phyloP scores from a whole-genome alignment of 2,329 filamentous ascomycete species.

The Cryoendolithus antarcticus region DNA sequence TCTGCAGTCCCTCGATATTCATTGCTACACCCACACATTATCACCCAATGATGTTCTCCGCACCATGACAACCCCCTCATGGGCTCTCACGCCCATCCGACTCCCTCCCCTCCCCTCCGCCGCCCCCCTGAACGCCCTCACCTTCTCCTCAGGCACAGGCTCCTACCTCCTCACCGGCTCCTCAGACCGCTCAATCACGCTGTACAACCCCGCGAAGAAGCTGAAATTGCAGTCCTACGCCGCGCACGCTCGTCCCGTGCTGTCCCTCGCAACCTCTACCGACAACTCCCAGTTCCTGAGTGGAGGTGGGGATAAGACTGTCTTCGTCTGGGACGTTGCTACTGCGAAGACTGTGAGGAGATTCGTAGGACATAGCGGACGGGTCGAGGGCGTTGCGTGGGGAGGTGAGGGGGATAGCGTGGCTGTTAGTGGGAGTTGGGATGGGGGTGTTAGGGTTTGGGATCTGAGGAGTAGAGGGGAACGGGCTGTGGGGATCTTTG shows the following conservation, averaged over 20 bases:
- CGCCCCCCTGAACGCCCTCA: slow-evolving; percentile 34
- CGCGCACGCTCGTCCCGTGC: slow-evolving; percentile 83
- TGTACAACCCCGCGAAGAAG: slow-evolving; percentile 58
- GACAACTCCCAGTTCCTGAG: slow-evolving; percentile 80
- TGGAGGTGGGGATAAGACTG: slow-evolving; percentile 77
- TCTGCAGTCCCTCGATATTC: no score
- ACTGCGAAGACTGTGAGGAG: slow-evolving; percentile 65
- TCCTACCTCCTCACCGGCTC: slow-evolving; percentile 66
- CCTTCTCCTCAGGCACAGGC: slow-evolving; percentile 36
- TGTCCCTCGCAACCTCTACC: slow-evolving; percentile 60
- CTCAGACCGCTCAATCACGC: slow-evolving; percentile 69
- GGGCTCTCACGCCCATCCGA: slow-evolving; percentile 12
- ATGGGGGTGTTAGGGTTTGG: slow-evolving; percentile 67
- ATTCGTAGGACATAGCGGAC: slow-evolving; percentile 52
- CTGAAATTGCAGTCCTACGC: slow-evolving; percentile 73
- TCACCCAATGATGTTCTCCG: no score
- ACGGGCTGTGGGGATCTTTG: slow-evolving; percentile 59
- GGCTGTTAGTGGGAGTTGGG: slow-evolving; percentile 60
- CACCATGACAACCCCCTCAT: slow-evolving; percentile 8
- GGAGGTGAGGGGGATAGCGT: slow-evolving; percentile 64
- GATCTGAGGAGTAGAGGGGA: slow-evolving; percentile 44
- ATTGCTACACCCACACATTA: no score
- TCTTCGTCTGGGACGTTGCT: slow-evolving; percentile 91
- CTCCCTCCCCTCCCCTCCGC: slow-evolving; percentile 8
- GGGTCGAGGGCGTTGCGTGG: slow-evolving; percentile 70